Conservation (phyloP, 2,329 filamentous ascomycete genomes). For the Botryotinia narcissicola region DNA sequence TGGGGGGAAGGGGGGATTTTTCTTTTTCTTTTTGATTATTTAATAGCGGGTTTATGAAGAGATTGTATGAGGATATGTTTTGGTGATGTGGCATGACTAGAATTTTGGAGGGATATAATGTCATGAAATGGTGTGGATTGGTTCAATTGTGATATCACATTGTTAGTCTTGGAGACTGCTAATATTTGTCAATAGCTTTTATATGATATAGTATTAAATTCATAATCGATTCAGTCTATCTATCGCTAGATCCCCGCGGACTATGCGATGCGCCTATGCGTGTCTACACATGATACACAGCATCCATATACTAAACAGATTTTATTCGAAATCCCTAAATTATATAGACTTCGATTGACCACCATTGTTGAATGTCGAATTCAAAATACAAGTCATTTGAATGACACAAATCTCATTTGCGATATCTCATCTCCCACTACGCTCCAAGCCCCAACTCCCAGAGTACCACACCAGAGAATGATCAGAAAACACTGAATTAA, state of each 20-base stretch:
- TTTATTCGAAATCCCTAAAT: background rate
- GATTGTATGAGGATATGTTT: too few species aligned
- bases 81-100: background rate
- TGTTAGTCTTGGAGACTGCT: too few species aligned
- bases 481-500: fast-evolving
- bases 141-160: background rate
- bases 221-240: too few species aligned
- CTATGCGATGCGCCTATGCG: too few species aligned
- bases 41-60: background rate
- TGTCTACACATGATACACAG: background rate
- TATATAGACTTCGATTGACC: too few species aligned
- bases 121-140: too few species aligned
- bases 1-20: too few species aligned
- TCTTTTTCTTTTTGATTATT: too few species aligned
- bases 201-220: background rate
- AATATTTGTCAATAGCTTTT: background rate
- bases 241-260: too few species aligned
- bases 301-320: background rate
- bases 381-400: background rate
- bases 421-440: background rate
- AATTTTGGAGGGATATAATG: background rate
- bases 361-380: background rate
- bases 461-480: background rate
- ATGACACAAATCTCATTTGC: background rate
- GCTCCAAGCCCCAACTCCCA: background rate